Conservation (phyloP, 345 rosid genomes). For the Eucalyptus grandis region DNA sequence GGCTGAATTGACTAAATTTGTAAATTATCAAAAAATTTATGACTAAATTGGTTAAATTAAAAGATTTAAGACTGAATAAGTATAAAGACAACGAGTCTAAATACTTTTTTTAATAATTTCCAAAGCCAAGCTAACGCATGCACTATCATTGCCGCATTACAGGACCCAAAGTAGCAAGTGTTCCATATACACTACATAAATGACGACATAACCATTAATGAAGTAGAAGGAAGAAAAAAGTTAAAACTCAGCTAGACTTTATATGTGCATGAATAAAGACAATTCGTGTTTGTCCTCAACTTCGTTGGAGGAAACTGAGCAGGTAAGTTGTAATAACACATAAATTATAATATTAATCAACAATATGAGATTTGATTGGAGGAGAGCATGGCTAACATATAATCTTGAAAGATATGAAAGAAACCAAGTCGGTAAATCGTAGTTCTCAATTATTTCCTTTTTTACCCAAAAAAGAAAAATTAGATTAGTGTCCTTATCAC, state of each 20-base stretch:
- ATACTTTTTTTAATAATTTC: no score
- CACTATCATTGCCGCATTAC: background rate
- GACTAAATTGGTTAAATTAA: background rate
- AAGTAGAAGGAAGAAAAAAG: background rate
- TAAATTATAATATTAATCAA: background rate
- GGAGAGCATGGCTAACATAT: background rate
- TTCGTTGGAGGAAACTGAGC: background rate
- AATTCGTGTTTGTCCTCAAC: background rate
- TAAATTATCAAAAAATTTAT: background rate
- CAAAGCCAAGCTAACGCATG: no score
- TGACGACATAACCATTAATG: background rate
- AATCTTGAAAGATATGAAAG: no score
- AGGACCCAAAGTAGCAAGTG: background rate
- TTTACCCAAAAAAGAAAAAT: no score
- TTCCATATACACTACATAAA: background rate
- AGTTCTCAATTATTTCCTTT: no score
- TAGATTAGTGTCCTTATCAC: no score
- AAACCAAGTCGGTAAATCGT: no score
- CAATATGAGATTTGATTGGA: background rate
- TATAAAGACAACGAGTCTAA: accelerated
- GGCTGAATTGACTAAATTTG: accelerated
- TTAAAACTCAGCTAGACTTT: background rate
- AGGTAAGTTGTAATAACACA: background rate
- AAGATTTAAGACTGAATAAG: background rate
- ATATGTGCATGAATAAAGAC: background rate